Percentiles rank a stretch among this genome's conserved stretches.
These are phyloP conservation scores for Boletus holoroseus DNA, from an alignment of 1,284 basidiomycete species.

Conservation along the genomic window DNA sequence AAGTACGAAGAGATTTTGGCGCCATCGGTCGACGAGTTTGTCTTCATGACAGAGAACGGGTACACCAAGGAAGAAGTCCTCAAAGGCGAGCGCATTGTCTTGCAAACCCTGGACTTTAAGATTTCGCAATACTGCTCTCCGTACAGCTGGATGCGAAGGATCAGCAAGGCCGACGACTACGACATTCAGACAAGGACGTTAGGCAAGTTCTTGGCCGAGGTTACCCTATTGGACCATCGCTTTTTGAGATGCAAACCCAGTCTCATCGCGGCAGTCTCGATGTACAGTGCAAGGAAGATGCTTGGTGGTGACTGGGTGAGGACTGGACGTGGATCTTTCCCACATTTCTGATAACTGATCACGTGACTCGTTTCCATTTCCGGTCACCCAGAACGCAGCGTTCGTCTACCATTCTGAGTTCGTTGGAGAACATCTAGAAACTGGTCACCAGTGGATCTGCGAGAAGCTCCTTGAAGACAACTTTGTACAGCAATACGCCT, in stretches of 20 bases:
- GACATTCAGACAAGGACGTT: conserved; percentile 97
- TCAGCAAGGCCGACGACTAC: conserved; percentile 99
- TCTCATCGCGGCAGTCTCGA: conserved; percentile 93
- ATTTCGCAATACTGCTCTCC: conserved; percentile 98
- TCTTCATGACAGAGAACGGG: conserved; percentile 94
- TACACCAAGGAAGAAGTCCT: conserved; percentile 95
- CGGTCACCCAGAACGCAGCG: conserved; percentile 64
- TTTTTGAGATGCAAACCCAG: conserved; percentile 94
- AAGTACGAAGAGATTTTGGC: conserved; percentile 99
- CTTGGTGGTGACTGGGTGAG: conserved; percentile 90
- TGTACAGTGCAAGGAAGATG: conserved; percentile 94
- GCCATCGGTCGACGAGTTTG: conserved; percentile 91
- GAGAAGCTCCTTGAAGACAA: conserved; percentile 79
- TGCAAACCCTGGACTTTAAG: conserved; percentile 92
- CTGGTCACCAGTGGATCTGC: conserved; percentile 79
- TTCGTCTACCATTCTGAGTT: conserved; percentile 94
- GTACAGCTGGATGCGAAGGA: conserved; percentile 98
- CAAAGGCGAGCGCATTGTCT: conserved; percentile 94
- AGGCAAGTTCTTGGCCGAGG: conserved; percentile 97
- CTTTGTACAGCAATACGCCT: conserved; percentile 85
- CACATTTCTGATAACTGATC: conserved; percentile 24
- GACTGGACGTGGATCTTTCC: conserved; percentile 26
- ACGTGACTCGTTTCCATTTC: conserved; percentile 46
- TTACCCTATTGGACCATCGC: conserved; percentile 88
- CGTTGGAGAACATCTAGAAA: conserved; percentile 84